Evolutionary conservation across 2,329 filamentous ascomycete species (phyloP), one percentile per base, ranked within the genome.

Genomic region (Periconia sp.): DNA sequence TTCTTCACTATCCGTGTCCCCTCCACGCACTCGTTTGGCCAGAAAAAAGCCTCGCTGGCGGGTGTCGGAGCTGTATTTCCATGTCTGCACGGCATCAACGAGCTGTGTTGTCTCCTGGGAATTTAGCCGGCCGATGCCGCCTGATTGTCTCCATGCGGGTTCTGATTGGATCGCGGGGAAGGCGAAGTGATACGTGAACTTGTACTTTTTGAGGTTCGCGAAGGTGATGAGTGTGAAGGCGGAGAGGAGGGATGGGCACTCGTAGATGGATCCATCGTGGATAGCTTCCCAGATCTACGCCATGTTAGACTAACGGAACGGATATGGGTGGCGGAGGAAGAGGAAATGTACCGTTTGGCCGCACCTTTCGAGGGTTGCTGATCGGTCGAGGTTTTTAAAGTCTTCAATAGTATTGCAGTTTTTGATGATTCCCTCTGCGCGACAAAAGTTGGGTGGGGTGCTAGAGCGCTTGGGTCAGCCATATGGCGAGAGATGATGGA

Each of bases 351-450:
- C 90, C 75, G 89, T 93, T 69, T 85, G 85, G 11, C 88, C 93
- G 37, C 91, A 87, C 57, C 87, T 87, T 57, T 90, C 85, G 45
- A 97, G 81, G 74, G 96, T 86, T 33, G 86, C 85, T 11, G 81
- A 73, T 72, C 93, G 94, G 73, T 97, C 91, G 58, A 87, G 83
- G 60, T 88, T 89, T 69, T 87, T 90, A 75, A 97, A 97, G 68
- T 94, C 91, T 64, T 97, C 93, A 63, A 96, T 84, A 1, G 94
- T 97, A 72, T 99, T 99, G 69, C 93, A 88, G 76, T 99, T 99
- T 72, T 89, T 92, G 66, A 99, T 95, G 70, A 90, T 91, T 56
- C 94, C 94, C 74, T 97, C 93, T 44, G 90, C 93, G 62, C 93
- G 88, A 69, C 88, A 90, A 66, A 85, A 85, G 41, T 70, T 73